phyloP scores from a whole-genome alignment of 2,329 filamentous ascomycete species.

The Xylaria arbuscula region DNA sequence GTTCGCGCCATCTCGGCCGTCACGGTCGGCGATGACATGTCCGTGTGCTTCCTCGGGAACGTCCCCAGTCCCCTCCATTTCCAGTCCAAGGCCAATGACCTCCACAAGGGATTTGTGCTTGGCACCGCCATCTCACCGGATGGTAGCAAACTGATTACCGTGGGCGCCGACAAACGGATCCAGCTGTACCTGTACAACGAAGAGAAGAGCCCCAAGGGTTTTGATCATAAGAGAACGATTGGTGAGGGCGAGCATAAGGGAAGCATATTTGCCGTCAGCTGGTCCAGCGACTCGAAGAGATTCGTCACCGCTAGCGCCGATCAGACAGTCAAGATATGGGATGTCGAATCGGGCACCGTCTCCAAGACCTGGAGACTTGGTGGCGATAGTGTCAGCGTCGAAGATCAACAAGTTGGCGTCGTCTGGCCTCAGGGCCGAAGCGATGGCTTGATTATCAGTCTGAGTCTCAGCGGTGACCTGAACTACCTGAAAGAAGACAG shows the following conservation, averaged over 20 bases:
- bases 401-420: slow-evolving; percentile 92
- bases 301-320: slow-evolving; percentile 94
- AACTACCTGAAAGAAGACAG: slow-evolving; percentile 85
- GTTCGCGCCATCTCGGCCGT: slow-evolving; percentile 85
- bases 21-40: slow-evolving; percentile 90
- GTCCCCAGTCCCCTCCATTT: slow-evolving; percentile 93
- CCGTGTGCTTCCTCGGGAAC: slow-evolving; percentile 85
- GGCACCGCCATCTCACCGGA: slow-evolving; percentile 91
- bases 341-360: slow-evolving; percentile 80
- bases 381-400: slow-evolving; percentile 76
- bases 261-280: slow-evolving; percentile 91
- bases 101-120: slow-evolving; percentile 90
- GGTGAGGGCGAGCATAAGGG: slow-evolving; percentile 88
- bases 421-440: slow-evolving; percentile 85
- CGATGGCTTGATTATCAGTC: slow-evolving; percentile 89
- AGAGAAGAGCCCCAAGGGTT: slow-evolving; percentile 71
- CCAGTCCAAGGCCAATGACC: slow-evolving; percentile 79
- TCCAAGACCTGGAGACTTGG: slow-evolving; percentile 88
- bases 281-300: slow-evolving; percentile 85
- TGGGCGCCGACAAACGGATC: slow-evolving; percentile 91
- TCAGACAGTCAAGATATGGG: slow-evolving; percentile 95
- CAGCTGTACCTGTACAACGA: slow-evolving; percentile 85
- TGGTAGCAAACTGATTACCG: slow-evolving; percentile 82
- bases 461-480: slow-evolving; percentile 88
- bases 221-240: slow-evolving; percentile 81